Base-by-base conservation (phyloP, 768 basidiomycete species). In the Leccinum subgranulosum region DNA sequence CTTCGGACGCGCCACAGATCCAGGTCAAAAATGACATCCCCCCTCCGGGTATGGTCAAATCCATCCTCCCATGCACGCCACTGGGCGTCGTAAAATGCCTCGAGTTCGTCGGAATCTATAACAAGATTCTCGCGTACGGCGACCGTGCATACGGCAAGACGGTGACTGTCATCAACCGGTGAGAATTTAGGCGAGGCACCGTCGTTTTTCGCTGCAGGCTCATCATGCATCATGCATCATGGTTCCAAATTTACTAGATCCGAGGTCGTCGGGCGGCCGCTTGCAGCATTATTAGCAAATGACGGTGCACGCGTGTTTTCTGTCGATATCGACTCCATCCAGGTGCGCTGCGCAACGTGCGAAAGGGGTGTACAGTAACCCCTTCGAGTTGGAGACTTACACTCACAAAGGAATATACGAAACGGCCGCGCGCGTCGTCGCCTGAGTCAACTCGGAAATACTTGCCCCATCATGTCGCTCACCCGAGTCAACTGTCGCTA, bases 231-330 rank as follows among this genome's bases (percentile, higher is more conserved):
- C 34, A 19, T 31, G n/a, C 34, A 7, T 28, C 34, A 19, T 31
- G 31, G 34, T 7, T 41, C n/a, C 49, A 46, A 25, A 25, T 21
- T 21, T 25, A 25, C 46, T 64, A 92, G 94, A 60, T 95, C 92
- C 39, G 97, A 99, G 72, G 97, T 99, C 34, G 97, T 99, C 15
- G 97, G 97, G 17, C 81, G 97, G 58, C 97, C 96, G 12, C 79
- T 98, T n/a, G 96, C 94, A 0, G 97, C 97, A 4, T 77, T 99
- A 48, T 81, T 98, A 43, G 85, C 95, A 3, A 99, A 99, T 69
- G 97, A 99, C 68, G 97, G 97, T 28, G 97, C 96, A 2, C 81
- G 94, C 9, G 97, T 98, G 6, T 87, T 98, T 66, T 95, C 92
- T 6, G 92, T 91, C 5, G 97, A 99, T 71, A 92, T 98, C 55